Percentiles rank a stretch among this genome's conserved stretches.
phyloP scores from a whole-genome alignment of 352 stramenopile genomes.

The Phytophthora ramorum region DNA sequence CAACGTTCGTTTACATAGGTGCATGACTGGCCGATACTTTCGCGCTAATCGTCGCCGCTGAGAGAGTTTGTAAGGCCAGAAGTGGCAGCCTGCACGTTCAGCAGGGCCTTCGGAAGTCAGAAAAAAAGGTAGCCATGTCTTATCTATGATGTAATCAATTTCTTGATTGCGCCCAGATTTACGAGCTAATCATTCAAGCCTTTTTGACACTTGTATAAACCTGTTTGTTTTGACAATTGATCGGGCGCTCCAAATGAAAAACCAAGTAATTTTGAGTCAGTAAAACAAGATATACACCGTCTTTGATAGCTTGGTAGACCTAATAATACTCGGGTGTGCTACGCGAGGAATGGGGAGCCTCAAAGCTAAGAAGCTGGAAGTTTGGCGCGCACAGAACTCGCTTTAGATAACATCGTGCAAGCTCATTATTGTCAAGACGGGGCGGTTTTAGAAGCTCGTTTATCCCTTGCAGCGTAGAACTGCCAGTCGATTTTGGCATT shows the following conservation, averaged over 20 bases:
- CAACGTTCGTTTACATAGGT: background rate
- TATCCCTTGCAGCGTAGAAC: background rate
- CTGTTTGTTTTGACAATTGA: too few species aligned
- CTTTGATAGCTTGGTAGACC: too few species aligned
- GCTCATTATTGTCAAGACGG: background rate
- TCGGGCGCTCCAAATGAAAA: too few species aligned
- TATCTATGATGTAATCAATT: slow-evolving; percentile 21
- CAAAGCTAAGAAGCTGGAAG: too few species aligned
- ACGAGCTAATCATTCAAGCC: background rate
- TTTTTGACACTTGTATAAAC: too few species aligned
- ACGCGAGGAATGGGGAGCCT: too few species aligned
- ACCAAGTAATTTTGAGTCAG: too few species aligned
- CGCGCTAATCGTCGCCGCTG: background rate
- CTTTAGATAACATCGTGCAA: too few species aligned
- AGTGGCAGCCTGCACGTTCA: slow-evolving; percentile 7
- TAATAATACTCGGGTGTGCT: too few species aligned
- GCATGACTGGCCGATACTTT: background rate
- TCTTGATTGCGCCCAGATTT: slow-evolving; percentile 1
- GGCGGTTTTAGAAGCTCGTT: background rate
- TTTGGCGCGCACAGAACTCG: too few species aligned
- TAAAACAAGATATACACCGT: too few species aligned
- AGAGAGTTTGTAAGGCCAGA: slow-evolving; percentile 1
- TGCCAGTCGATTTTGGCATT: slow-evolving; percentile 1
- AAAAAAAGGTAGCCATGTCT: slow-evolving; percentile 17
- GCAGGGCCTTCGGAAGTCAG: background rate